phyloP scores from a whole-genome alignment of 805 yeast genomes.

The Kluyveromyces siamensis region DNA sequence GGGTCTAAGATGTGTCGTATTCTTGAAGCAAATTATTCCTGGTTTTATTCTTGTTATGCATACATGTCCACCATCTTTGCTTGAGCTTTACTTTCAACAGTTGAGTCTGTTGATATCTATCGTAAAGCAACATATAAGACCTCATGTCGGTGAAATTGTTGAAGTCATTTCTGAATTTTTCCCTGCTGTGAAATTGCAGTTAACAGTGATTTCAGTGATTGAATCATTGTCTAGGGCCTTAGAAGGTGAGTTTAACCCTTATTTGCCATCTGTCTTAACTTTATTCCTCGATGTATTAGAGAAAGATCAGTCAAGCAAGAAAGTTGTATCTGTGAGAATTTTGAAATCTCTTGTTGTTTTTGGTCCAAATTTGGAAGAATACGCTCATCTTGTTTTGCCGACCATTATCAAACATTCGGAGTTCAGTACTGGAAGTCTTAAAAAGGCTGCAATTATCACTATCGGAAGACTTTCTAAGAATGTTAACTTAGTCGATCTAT shows the following conservation, averaged over 20 bases:
- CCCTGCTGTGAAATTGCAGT: constrained; percentile 52
- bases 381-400: constrained; percentile 80
- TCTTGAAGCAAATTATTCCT: constrained; percentile 78
- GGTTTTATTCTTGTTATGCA: constrained; percentile 82
- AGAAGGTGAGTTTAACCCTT: constrained; percentile 86
- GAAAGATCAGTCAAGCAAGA: constrained; percentile 53
- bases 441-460: constrained; percentile 70
- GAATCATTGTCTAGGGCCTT: constrained; percentile 80
- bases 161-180: constrained; percentile 70
- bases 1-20: constrained; percentile 85
- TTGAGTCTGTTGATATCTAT: constrained; percentile 68
- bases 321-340: constrained; percentile 60
- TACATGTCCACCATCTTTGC: constrained; percentile 64
- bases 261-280: constrained; percentile 70
- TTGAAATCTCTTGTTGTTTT: constrained; percentile 76
- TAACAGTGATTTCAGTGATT: constrained; percentile 67
- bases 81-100: constrained; percentile 86
- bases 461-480: constrained; percentile 71
- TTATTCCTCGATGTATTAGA: constrained; percentile 69
- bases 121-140: constrained; percentile 85
- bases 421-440: constrained; percentile 45
- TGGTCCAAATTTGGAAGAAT: constrained; percentile 83
- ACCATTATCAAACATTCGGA: constrained; percentile 76
- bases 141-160: constrained; percentile 69
- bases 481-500: constrained; percentile 74